Percentiles rank a stretch among this genome's conserved stretches.
These are phyloP conservation scores for Barnettozyma salicaria DNA, from an alignment of 805 yeast genomes.

Conservation along the genomic window DNA sequence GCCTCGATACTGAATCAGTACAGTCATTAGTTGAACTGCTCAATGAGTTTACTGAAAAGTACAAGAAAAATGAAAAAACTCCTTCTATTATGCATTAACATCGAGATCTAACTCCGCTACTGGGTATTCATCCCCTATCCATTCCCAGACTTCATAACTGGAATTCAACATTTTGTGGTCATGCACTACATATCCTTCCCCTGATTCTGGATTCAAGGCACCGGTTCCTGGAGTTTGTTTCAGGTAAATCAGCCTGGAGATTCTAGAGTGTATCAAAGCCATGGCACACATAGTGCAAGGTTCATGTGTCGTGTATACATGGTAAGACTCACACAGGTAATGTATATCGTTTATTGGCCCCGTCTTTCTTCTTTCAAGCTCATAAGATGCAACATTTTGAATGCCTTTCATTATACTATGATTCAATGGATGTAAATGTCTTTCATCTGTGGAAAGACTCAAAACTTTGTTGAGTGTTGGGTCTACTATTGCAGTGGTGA, in stretches of 20 bases:
- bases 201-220: slow-evolving; percentile 49
- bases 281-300: slow-evolving; percentile 96
- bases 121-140: slow-evolving; percentile 41
- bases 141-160: slow-evolving; percentile 77
- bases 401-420: slow-evolving; percentile 79
- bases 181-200: slow-evolving; percentile 69
- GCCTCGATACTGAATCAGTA: slow-evolving; percentile 8
- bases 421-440: slow-evolving; percentile 46
- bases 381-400: slow-evolving; percentile 52
- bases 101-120: slow-evolving; percentile 22
- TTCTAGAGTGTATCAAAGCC: slow-evolving; percentile 91
- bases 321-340: slow-evolving; percentile 71
- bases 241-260: slow-evolving; percentile 61
- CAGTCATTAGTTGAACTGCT: slow-evolving; percentile 17
- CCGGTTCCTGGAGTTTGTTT: slow-evolving; percentile 46
- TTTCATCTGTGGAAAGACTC: slow-evolving; percentile 31
- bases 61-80: slow-evolving; percentile 5
- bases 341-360: slow-evolving; percentile 7
- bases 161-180: slow-evolving; percentile 74
- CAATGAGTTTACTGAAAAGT: slow-evolving; percentile 14
- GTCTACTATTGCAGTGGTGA: slow-evolving; percentile 60
- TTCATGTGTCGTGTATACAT: slow-evolving; percentile 87
- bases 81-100: slow-evolving; percentile 21
- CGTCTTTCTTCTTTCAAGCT: slow-evolving; percentile 35
- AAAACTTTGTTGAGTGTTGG: slow-evolving; percentile 40